Base-by-base conservation (phyloP, 2,329 filamentous ascomycete genomes). In the Podosphaera xanthii region DNA sequence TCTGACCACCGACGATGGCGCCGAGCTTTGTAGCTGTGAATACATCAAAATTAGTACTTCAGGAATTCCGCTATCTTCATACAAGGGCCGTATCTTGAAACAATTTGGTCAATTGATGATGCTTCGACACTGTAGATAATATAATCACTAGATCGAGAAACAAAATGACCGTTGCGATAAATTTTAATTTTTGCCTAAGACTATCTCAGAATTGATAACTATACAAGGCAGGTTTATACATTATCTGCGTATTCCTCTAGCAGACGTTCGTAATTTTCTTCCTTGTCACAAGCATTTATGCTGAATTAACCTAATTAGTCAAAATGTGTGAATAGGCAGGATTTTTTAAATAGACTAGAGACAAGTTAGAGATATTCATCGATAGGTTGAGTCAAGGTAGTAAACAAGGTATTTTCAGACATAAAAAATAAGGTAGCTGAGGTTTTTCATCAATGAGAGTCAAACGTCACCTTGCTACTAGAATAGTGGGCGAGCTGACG, bases 41-140 rank as follows among this genome's bases (percentile, higher is more conserved):
- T 57, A 40, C 22, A 63, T 64, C 50, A 66, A 61, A 60, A 61
- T 58, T 58, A 34, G 58, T 22, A 59, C 31, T 48, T 30, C 31
- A 59, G n/a, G 10, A 60, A 40, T 52, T 35, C 14, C 58, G 6
- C 4, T 57, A 34, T 53, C 9, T 52, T 72, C 84, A 76, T 88
- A 95, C 89, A 96, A 66, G 91, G 91, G 63, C 90, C 92, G 71
- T 88, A 98, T 67, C 84, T 77, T 63, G 84, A 84, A 67, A 96
- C 92, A 66, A 96, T 87, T 65, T 78, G 79, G 70, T 88, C 86
- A 71, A 98, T 94, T 64, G 84, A 80, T 67, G 89, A 88, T 62
- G 92, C 92, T 73, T 97, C 91, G 72, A 98, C 92, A 72, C 86
- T 94, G 78, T 98, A 98, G 70, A 98, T 89, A 74, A 96, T 95